Percentiles rank a stretch among this genome's conserved stretches.
These are phyloP conservation scores for Candida hungchunana DNA, from an alignment of 805 yeast genomes.

Conservation along the genomic window DNA sequence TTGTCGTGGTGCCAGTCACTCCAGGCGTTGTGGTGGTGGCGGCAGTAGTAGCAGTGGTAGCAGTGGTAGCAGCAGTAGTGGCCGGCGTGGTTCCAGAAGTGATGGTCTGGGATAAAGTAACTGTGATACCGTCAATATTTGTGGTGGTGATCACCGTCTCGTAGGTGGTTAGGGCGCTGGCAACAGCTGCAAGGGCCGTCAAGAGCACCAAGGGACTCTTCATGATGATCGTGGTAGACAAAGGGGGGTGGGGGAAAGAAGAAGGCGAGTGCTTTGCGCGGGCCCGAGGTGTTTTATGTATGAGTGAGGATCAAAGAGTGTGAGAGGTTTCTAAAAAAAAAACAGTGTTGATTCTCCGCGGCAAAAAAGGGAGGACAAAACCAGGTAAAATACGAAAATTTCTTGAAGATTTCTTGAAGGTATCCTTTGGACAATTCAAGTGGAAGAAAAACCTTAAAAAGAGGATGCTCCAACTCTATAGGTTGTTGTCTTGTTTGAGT, in stretches of 20 bases:
- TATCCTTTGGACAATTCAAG: no score
- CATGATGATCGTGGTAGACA: conserved; percentile 10
- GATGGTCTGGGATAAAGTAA: conserved; percentile 22
- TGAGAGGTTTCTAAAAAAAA: background rate
- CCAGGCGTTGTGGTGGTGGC: conserved; percentile 10
- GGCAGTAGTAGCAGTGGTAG: conserved; percentile 6
- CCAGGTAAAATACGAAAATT: no score
- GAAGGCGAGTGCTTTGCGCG: no score
- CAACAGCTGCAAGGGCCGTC: conserved; percentile 10
- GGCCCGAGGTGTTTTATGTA: no score
- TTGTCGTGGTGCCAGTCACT: conserved; percentile 8
- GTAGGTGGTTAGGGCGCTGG: conserved; percentile 12
- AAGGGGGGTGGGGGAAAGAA: no score
- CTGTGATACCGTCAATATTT: conserved; percentile 22
- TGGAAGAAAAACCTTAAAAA: no score
- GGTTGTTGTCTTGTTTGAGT: background rate
- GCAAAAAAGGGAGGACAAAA: no score
- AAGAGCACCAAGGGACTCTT: conserved; percentile 9
- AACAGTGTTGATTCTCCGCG: no score
- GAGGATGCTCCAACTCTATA: background rate
- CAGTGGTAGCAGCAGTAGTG: conserved; percentile 2
- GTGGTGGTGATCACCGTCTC: conserved; percentile 24
- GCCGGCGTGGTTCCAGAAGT: conserved; percentile 6
- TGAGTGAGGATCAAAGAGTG: no score
- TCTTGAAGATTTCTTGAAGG: no score